These are phyloP conservation scores for Pisolithus albus DNA, from an alignment of 768 basidiomycete species.

Conservation along the genomic window DNA sequence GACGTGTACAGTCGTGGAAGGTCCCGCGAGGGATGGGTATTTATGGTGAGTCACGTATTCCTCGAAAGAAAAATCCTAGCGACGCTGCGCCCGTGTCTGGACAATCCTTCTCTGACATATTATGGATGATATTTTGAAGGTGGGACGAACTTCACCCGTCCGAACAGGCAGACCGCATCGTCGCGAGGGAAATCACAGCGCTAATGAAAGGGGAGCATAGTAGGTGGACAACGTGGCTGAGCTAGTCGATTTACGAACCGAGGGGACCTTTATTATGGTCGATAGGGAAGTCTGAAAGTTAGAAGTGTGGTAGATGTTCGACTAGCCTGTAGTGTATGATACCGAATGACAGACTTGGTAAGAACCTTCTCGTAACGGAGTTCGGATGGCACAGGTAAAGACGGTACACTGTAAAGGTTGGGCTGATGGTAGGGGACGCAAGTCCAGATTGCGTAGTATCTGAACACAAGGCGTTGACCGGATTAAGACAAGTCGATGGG, in stretches of 20 bases:
- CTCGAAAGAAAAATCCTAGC: too few relatives aligned
- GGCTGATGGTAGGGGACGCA: too few relatives aligned
- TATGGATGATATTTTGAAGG: neutral
- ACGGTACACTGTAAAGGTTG: too few relatives aligned
- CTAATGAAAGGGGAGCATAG: slow-evolving; percentile 39
- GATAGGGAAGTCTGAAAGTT: too few relatives aligned
- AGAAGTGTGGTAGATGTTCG: too few relatives aligned
- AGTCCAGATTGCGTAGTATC: too few relatives aligned
- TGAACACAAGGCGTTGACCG: too few relatives aligned
- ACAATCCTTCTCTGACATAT: neutral
- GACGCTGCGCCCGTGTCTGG: neutral
- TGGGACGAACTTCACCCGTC: slow-evolving; percentile 55
- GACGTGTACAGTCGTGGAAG: slow-evolving; percentile 29
- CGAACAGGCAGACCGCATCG: slow-evolving; percentile 48
- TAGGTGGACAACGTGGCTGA: slow-evolving; percentile 47
- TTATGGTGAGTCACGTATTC: slow-evolving; percentile 39
- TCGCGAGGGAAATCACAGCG: slow-evolving; percentile 45
- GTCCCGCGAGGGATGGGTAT: slow-evolving; percentile 46
- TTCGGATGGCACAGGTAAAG: too few relatives aligned
- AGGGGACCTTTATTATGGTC: neutral
- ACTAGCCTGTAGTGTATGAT: too few relatives aligned
- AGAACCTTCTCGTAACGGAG: too few relatives aligned
- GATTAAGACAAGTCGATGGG: too few relatives aligned
- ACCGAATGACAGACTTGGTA: too few relatives aligned
- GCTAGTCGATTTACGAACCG: slow-evolving; percentile 14